These are phyloP conservation scores for Metschnikowia gelsemii DNA, from an alignment of 805 yeast genomes.

Conservation along the genomic window DNA sequence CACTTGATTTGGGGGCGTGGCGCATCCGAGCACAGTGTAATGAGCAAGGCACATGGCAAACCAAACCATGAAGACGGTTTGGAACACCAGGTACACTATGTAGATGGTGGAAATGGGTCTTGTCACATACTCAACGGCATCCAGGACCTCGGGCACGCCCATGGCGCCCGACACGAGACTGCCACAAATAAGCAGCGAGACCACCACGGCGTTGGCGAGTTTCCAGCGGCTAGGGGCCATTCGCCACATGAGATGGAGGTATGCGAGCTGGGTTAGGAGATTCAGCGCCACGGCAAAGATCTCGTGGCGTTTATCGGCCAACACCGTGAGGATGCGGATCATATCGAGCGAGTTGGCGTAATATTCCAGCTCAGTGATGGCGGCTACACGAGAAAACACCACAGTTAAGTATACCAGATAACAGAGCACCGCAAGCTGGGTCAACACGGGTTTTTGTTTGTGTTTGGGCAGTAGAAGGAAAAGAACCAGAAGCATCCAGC, in stretches of 20 bases:
- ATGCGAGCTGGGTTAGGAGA: slow-evolving; percentile 50
- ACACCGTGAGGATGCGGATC: slow-evolving; percentile 33
- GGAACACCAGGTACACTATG: slow-evolving; percentile 20
- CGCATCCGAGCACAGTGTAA: slow-evolving; percentile 34
- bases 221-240: slow-evolving; percentile 27
- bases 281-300: slow-evolving; percentile 43
- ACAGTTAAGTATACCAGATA: slow-evolving; percentile 56
- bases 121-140: slow-evolving; percentile 12
- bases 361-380: slow-evolving; percentile 51
- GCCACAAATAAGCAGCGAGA: slow-evolving; percentile 15
- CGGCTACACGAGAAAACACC: slow-evolving; percentile 46
- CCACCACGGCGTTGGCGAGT: slow-evolving; percentile 27
- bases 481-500: slow-evolving; percentile 70
- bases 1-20: slow-evolving; percentile 36
- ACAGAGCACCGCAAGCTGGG: slow-evolving; percentile 57
- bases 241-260: slow-evolving; percentile 48
- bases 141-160: slow-evolving; percentile 15
- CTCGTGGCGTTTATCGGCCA: slow-evolving; percentile 41
- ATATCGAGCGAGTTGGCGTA: slow-evolving; percentile 53
- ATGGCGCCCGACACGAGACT: slow-evolving; percentile 18
- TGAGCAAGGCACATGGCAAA: slow-evolving; percentile 34
- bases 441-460: slow-evolving; percentile 55
- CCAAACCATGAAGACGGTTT: slow-evolving; percentile 29
- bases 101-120: slow-evolving; percentile 7
- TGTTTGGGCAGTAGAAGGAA: slow-evolving; percentile 49